Percentiles rank a stretch among this genome's conserved stretches.
Evolutionary conservation across 169 alveolate species (phyloP).

Genomic region (Cryptosporidium xiaoi): DNA sequence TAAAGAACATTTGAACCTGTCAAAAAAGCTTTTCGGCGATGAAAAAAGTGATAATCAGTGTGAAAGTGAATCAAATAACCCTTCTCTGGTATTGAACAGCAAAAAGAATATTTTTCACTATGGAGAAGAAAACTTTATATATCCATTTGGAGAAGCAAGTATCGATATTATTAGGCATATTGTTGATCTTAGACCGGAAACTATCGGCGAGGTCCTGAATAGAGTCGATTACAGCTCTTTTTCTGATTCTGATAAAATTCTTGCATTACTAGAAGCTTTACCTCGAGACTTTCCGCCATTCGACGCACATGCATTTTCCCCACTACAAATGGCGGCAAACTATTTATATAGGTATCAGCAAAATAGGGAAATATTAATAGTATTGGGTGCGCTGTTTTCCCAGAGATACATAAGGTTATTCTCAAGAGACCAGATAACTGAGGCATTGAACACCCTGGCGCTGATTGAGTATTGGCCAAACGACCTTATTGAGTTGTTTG

Average conservation of each 20-base stretch:
- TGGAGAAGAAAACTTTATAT: neutral
- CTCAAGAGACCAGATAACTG: conserved; percentile 31
- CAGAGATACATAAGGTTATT: conserved; percentile 16
- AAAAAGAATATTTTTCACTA: neutral
- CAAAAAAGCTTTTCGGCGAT: neutral
- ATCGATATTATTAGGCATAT: conserved; percentile 22
- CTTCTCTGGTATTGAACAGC: no score
- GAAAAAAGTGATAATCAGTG: no score
- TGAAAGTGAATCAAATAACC: no score
- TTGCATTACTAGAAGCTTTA: conserved; percentile 53
- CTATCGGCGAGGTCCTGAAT: conserved; percentile 59
- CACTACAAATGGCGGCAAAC: conserved; percentile 54
- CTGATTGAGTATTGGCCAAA: conserved; percentile 28
- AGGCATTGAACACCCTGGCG: conserved; percentile 33
- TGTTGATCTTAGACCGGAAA: conserved; percentile 64
- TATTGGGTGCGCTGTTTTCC: conserved; percentile 35
- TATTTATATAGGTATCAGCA: conserved; percentile 33
- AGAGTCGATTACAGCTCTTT: conserved; percentile 30
- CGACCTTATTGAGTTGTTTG: conserved; percentile 19
- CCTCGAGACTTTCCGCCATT: conserved; percentile 61
- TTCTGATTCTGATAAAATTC: conserved; percentile 20
- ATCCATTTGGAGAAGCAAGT: conserved; percentile 72
- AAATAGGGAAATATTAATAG: conserved; percentile 39
- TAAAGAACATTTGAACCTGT: neutral
- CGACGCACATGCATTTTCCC: conserved; percentile 34